phyloP scores from a whole-genome alignment of 1,284 basidiomycete genomes.

The Sporisorium iseilematis-ciliati region DNA sequence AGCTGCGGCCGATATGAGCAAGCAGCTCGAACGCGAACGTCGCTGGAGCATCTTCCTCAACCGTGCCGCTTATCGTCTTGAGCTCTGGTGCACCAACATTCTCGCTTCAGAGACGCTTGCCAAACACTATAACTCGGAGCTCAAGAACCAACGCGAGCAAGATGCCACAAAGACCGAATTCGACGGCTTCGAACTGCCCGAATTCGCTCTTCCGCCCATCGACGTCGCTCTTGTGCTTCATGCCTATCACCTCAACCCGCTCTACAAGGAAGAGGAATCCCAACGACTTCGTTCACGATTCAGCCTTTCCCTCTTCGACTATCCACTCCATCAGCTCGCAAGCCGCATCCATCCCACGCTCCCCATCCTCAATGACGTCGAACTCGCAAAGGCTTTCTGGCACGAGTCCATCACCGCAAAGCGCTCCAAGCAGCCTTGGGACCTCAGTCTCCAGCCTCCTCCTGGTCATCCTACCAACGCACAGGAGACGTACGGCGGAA shows the following conservation, averaged over 20 bases:
- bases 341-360: constrained; percentile 27
- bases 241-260: constrained; percentile 51
- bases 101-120: constrained; percentile 21
- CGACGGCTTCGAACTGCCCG: constrained; percentile 27
- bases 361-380: constrained; percentile 42
- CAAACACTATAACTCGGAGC: constrained; percentile 6
- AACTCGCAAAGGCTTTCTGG: constrained; percentile 27
- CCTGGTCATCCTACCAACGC: constrained; percentile 36
- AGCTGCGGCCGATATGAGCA: constrained; percentile 26
- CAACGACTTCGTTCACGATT: constrained; percentile 27
- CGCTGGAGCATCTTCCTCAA: constrained; percentile 54
- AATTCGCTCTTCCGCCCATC: constrained; percentile 50
- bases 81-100: constrained; percentile 46
- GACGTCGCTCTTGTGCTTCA: constrained; percentile 61
- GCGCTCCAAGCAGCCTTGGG: constrained; percentile 43
- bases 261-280: constrained; percentile 32
- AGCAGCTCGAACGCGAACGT: constrained; percentile 30
- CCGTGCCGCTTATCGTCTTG: constrained; percentile 54
- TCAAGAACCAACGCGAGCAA: constrained; percentile 5
- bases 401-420: constrained; percentile 13
- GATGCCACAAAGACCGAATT: not conserved
- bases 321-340: constrained; percentile 38
- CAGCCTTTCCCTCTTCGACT: constrained; percentile 30
- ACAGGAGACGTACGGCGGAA: constrained; percentile 37
- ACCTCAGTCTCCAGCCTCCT: constrained; percentile 42